These are phyloP conservation scores for Aureobasidium sp. DNA, from an alignment of 2,329 filamentous ascomycete species.

Conservation along the genomic window DNA sequence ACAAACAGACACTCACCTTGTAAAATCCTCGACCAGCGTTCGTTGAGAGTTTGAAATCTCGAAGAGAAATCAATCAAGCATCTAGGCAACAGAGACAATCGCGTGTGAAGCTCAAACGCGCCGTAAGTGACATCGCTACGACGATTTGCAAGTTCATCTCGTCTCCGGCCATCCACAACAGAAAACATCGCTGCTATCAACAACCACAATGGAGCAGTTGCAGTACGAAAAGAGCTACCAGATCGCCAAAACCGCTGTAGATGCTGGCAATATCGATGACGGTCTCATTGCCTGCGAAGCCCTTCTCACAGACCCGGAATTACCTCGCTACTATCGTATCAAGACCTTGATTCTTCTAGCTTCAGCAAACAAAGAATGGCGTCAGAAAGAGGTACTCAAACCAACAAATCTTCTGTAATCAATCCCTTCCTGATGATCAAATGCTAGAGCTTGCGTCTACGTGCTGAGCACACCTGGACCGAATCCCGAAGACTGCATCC, in stretches of 20 bases:
- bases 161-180: not conserved
- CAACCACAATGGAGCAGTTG: not conserved
- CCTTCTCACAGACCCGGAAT: not conserved
- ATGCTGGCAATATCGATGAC: not conserved
- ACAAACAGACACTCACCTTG: not conserved
- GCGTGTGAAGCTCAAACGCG: not conserved
- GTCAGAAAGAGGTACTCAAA: not conserved
- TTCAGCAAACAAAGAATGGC: conserved; percentile 1
- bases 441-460: not conserved
- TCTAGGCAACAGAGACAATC: not conserved
- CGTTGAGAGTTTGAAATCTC: not conserved
- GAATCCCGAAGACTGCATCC: not conserved
- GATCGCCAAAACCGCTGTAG: not conserved
- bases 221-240: not conserved
- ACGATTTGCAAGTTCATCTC: not conserved
- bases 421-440: not conserved
- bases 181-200: not conserved
- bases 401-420: not conserved
- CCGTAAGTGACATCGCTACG: not conserved
- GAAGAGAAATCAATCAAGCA: not conserved
- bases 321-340: conserved; percentile 13
- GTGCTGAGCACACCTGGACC: not conserved
- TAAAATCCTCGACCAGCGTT: not conserved
- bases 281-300: not conserved
- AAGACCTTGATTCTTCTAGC: not conserved